A percentile compares a stretch with the other conserved stretches of the same genome.
These are phyloP conservation scores for Candida peoriensis DNA, from an alignment of 805 yeast genomes.

Conservation along the genomic window DNA sequence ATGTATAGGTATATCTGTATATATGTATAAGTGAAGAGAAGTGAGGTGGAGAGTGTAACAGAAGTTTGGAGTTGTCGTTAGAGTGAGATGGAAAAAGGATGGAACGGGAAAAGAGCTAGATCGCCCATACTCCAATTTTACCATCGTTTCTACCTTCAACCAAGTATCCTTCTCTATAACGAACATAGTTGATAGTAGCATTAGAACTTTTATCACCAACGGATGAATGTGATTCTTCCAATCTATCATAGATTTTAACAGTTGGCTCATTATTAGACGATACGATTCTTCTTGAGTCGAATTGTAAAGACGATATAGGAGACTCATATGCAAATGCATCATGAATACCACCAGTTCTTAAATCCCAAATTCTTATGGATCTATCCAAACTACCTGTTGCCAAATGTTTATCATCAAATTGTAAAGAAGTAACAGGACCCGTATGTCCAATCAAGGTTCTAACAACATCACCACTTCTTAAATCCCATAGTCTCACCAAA, in stretches of 20 bases:
- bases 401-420: slow-evolving; percentile 61
- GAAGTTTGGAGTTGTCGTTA: no score
- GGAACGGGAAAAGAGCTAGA: no score
- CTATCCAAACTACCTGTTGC: slow-evolving; percentile 62
- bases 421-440: slow-evolving; percentile 60
- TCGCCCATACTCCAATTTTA: slow-evolving; percentile 60
- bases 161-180: slow-evolving; percentile 59
- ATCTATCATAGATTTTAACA: slow-evolving; percentile 56
- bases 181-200: slow-evolving; percentile 35
- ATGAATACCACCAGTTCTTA: slow-evolving; percentile 57
- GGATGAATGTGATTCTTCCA: slow-evolving; percentile 45
- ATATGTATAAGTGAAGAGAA: no score
- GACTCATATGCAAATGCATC: slow-evolving; percentile 59
- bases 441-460: slow-evolving; percentile 63
- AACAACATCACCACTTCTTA: slow-evolving; percentile 63
- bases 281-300: slow-evolving; percentile 54
- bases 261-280: slow-evolving; percentile 44
- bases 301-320: slow-evolving; percentile 51
- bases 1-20: no score
- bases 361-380: slow-evolving; percentile 67
- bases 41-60: no score
- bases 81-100: no score
- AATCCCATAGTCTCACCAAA: slow-evolving; percentile 69
- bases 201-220: slow-evolving; percentile 38
- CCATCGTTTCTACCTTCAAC: slow-evolving; percentile 65